These are phyloP conservation scores for Ceratocystis diversiconidia DNA, from an alignment of 2,329 filamentous ascomycete species.

Conservation along the genomic window DNA sequence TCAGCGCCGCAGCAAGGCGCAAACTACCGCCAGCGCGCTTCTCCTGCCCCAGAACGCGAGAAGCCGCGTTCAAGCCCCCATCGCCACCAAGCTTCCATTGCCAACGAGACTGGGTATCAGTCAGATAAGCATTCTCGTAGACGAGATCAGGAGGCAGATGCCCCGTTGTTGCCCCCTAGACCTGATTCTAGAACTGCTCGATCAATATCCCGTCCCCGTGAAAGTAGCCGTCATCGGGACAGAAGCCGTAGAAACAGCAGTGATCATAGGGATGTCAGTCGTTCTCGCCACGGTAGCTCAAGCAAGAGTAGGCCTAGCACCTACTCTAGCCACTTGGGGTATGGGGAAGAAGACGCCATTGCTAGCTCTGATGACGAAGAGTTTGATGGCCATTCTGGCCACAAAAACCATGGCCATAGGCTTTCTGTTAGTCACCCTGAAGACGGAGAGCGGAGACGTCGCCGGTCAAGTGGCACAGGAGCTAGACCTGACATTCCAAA, in stretches of 20 bases:
- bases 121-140: conserved; percentile 34
- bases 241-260: not conserved
- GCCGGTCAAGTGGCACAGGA: not conserved
- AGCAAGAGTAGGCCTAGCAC: not conserved
- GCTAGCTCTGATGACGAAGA: conserved; percentile 12
- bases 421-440: conserved; percentile 1
- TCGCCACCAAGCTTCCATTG: not conserved
- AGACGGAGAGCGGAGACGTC: conserved; percentile 5
- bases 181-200: conserved; percentile 16
- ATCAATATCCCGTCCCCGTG: conserved; percentile 1
- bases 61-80: not conserved
- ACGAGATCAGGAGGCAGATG: not conserved
- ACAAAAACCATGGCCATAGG: not conserved
- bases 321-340: not conserved
- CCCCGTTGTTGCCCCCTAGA: conserved; percentile 18
- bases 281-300: conserved; percentile 11
- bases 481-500: not conserved
- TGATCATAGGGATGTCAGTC: not conserved
- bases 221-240: conserved; percentile 3
- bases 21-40: conserved; percentile 2
- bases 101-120: conserved; percentile 24
- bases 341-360: conserved; percentile 12
- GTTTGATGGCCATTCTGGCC: not conserved
- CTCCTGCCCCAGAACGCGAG: conserved; percentile 6
- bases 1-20: not conserved